Evolutionary conservation across 352 stramenopile species (phyloP).

Genomic region (Pythium scleroteichum): DNA sequence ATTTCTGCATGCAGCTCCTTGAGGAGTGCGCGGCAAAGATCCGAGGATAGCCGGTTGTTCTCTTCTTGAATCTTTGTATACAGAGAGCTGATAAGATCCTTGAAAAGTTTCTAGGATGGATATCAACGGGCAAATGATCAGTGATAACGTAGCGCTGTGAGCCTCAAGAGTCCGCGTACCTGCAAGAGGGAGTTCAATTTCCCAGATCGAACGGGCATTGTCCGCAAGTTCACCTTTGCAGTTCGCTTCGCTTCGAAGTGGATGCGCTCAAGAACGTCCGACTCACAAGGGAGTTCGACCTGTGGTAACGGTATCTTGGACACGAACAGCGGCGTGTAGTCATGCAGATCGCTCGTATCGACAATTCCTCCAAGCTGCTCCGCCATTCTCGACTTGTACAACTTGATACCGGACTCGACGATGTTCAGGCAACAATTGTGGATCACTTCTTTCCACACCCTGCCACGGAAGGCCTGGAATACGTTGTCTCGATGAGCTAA

Average conservation of each 20-base stretch:
- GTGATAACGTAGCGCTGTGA: background rate
- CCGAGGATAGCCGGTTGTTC: constrained; percentile 65
- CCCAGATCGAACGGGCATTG: constrained; percentile 66
- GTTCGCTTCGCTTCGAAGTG: constrained; percentile 57
- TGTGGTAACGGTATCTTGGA: constrained; percentile 29
- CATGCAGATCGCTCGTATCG: constrained; percentile 65
- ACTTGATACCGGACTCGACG: constrained; percentile 73
- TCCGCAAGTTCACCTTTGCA: constrained; percentile 48
- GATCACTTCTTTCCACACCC: constrained; percentile 78
- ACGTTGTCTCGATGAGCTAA: constrained; percentile 64
- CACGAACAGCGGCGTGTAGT: constrained; percentile 47
- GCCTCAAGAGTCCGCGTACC: constrained; percentile 30
- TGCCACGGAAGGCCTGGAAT: constrained; percentile 63
- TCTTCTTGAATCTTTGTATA: constrained; percentile 71
- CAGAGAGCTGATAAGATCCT: constrained; percentile 67
- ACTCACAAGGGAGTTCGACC: constrained; percentile 69
- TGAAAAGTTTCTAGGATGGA: constrained; percentile 72
- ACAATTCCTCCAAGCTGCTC: constrained; percentile 67
- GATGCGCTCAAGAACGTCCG: constrained; percentile 41
- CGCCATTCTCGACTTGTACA: constrained; percentile 79
- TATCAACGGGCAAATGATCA: too few relatives aligned
- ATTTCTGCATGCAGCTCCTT: constrained; percentile 57
- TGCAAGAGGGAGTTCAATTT: constrained; percentile 64
- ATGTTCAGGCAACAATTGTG: constrained; percentile 83
- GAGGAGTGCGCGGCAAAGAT: constrained; percentile 61